Percentiles rank a stretch among this genome's conserved stretches.
phyloP scores from a whole-genome alignment of 495 filamentous ascomycete genomes.

The Cryomyces antarcticus region DNA sequence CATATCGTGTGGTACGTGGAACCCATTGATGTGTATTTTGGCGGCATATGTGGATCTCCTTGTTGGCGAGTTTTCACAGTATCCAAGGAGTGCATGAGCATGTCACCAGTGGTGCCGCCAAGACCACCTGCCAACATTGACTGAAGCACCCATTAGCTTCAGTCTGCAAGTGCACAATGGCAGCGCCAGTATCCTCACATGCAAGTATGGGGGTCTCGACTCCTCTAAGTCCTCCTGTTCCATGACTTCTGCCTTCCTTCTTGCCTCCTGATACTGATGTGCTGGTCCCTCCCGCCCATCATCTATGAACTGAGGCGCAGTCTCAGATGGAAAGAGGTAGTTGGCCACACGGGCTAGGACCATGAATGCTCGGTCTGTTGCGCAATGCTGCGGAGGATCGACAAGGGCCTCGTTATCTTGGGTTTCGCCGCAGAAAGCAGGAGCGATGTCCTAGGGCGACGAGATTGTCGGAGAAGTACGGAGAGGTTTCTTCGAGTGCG shows the following conservation, averaged over 20 bases:
- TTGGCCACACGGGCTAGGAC: conserved; percentile 17
- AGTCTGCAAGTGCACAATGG: conserved; percentile 1
- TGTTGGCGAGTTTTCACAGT: conserved; percentile 98
- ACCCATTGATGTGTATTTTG: conserved; percentile 75
- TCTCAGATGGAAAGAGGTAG: conserved; percentile 9
- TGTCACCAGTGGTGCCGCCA: conserved; percentile 81
- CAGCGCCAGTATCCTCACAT: conserved; percentile 3
- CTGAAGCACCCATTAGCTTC: conserved; percentile 22
- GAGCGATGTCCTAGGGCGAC: too few species aligned
- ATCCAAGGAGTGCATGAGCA: conserved; percentile 97
- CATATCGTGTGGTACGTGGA: conserved; percentile 82
- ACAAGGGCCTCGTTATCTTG: neutral
- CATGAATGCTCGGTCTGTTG: conserved; percentile 9
- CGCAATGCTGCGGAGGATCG: neutral
- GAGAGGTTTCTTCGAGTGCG: too few species aligned
- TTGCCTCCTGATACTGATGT: neutral
- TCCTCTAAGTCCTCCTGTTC: conserved; percentile 11
- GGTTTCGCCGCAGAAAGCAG: too few species aligned
- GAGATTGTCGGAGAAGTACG: too few species aligned
- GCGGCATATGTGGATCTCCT: conserved; percentile 77
- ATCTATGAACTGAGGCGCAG: neutral
- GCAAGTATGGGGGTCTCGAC: conserved; percentile 14
- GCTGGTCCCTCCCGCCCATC: neutral
- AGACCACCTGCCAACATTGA: conserved; percentile 86
- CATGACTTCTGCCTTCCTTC: neutral